Percentiles rank a stretch among this genome's conserved stretches.
Conservation (phyloP, 2,329 filamentous ascomycete genomes). For the Trichophyton benhamiae region DNA sequence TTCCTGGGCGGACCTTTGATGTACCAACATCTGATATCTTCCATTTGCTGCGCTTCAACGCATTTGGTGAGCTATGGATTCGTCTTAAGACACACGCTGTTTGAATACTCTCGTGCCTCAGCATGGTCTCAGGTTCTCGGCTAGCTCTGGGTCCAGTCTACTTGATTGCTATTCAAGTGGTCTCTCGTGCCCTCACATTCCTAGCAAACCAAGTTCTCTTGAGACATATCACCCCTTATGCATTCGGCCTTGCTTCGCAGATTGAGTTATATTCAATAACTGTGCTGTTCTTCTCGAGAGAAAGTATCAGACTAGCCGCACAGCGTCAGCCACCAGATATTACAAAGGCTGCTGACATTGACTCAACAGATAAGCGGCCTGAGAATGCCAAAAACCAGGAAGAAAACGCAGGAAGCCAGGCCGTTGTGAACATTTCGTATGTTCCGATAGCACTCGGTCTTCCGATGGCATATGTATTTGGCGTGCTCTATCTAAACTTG, state of each 20-base stretch:
- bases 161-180: slow-evolving; percentile 76
- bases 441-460: slow-evolving; percentile 59
- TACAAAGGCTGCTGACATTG: slow-evolving; percentile 5
- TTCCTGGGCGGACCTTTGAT: too few relatives aligned
- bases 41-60: background rate
- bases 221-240: slow-evolving; percentile 70
- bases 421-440: slow-evolving; percentile 79
- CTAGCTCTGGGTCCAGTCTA: slow-evolving; percentile 62
- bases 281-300: slow-evolving; percentile 86
- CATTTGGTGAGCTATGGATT: background rate
- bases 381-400: slow-evolving; percentile 14
- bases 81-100: background rate
- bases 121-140: slow-evolving; percentile 8
- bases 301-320: slow-evolving; percentile 80
- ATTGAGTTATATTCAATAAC: slow-evolving; percentile 87
- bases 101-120: background rate
- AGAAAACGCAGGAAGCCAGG: slow-evolving; percentile 41
- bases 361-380: background rate
- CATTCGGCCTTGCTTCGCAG: slow-evolving; percentile 77
- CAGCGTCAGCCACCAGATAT: slow-evolving; percentile 53
- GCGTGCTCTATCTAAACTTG: slow-evolving; percentile 52
- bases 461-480: slow-evolving; percentile 51
- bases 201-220: slow-evolving; percentile 82
- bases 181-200: slow-evolving; percentile 81
- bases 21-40: too few relatives aligned